Base-by-base conservation (phyloP, 2,329 filamentous ascomycete species). In the Colletotrichum navitas region DNA sequence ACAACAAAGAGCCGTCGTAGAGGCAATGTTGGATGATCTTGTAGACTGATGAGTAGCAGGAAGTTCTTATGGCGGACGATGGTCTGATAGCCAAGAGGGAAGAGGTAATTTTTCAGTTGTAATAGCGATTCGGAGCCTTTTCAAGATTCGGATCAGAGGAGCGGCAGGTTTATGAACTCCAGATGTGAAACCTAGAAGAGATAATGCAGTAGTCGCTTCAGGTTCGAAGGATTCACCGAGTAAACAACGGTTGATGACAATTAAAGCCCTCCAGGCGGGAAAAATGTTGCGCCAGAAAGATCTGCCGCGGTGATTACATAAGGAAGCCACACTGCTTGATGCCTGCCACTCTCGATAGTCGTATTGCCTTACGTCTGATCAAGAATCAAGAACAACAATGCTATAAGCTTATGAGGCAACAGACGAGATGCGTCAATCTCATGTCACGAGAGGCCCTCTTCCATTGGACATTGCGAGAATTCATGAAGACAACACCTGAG, bases 261-360 rank as follows among this genome's bases (percentile, higher is more conserved):
- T 41, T 18, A 18, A 41, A 41, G 7, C 32, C 14, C 54, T 18
- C n/a, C 2, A 16, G 16, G 60, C 4, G 32, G 60, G 24, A 63
- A 43, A 51, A 29, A n/a, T 3, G 43, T 63, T 41, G 60, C 45
- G 60, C 32, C 45, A 24, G 10, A 63, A 52, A 51, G 60, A 52
- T 63, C 24, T 52, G 32, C 47, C 34, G 47, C n/a, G 1, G 5
- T 56, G 24, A 39, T 63, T 63, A 63, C 34, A 29, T 63, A 63
- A 63, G 32, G 18, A 18, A 24, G 8, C 2, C n/a, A 16, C 49
- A 3, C 49, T 29, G 24, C 14, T 26, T 29, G 5, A 51, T 26
- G 24, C 24, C 5, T 26, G 24, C 24, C 24, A 51, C 24, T 51
- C 24, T 24, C n/a, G 49, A 51, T 29, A 16, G 24, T 51, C 12